phyloP scores from a whole-genome alignment of 139 green algal species.

The Desmodesmus armatus region DNA sequence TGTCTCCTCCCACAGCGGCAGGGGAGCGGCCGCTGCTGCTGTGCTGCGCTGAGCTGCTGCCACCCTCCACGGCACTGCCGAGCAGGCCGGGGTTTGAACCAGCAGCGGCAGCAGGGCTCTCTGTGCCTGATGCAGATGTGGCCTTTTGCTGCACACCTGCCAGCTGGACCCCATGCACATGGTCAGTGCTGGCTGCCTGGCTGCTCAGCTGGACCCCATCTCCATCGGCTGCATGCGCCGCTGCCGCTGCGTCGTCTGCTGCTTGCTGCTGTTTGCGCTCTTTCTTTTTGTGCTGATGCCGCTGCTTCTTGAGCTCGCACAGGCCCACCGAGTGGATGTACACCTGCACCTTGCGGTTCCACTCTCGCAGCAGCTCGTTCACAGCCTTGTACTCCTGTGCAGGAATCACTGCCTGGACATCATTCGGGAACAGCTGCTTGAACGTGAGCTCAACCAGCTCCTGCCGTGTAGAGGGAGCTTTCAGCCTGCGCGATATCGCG shows the following conservation, averaged over 20 bases:
- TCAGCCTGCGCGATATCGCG: neutral
- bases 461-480: too few relatives aligned
- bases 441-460: slow-evolving; percentile 43
- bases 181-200: neutral
- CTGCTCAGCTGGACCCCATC: neutral
- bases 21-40: neutral
- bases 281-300: neutral
- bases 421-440: slow-evolving; percentile 34
- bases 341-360: slow-evolving; percentile 16
- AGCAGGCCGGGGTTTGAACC: too few relatives aligned
- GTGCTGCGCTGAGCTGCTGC: neutral
- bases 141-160: neutral
- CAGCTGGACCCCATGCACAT: neutral
- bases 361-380: slow-evolving; percentile 41
- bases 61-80: too few relatives aligned
- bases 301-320: slow-evolving; percentile 1
- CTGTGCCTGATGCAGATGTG: neutral
- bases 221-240: neutral
- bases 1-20: neutral
- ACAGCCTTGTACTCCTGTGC: slow-evolving; percentile 28
- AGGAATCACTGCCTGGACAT: slow-evolving; percentile 39
- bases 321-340: slow-evolving; percentile 33
- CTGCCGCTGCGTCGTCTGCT: neutral
- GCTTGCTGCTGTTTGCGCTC: neutral
- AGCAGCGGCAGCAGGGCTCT: too few relatives aligned